Base-by-base conservation (phyloP, 345 rosid species). In the Jatropha curcas region DNA sequence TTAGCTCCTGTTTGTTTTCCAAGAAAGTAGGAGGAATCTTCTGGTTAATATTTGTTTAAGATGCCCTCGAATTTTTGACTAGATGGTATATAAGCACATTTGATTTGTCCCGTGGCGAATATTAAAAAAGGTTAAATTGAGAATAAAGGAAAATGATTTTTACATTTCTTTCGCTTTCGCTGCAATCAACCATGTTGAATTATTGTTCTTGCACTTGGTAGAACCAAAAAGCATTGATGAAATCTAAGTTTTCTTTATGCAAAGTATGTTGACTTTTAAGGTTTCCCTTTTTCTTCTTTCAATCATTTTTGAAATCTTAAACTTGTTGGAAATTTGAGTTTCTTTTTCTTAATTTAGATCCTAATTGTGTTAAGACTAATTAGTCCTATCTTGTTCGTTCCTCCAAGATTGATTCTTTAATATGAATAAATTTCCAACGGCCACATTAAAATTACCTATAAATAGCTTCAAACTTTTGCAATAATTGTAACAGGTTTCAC, bases 401-500 rank as follows among this genome's bases (percentile, higher is more conserved):
- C 30, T 50, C 24, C 13, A 20, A 53, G 33, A 37, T 35, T 16
- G n/a, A 37, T 67, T 61, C 60, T 22, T 50, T 24, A 70, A 20
- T 3, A 41, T 67, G 33, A 72, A 20, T n/a, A 27, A n/a, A 24
- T 63, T 79, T 10, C 11, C 39, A 30, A 66, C 74, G 74, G 25
- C 3, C n/a, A n/a, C n/a, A n/a, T n/a, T n/a, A n/a, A n/a, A n/a
- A n/a, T n/a, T n/a, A n/a, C n/a, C n/a, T n/a, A n/a, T n/a, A n/a
- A n/a, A n/a, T n/a, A n/a, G n/a, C n/a, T n/a, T n/a, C n/a, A n/a
- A n/a, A n/a, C n/a, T n/a, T n/a, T n/a, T n/a, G n/a, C n/a, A n/a
- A n/a, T n/a, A n/a, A n/a, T n/a, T n/a, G n/a, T 60, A 13, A 41
- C 77, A 83, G 90, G 88, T 8, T 77, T 75, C 71, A 52, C 50